Evolutionary conservation across 1,284 basidiomycete species (phyloP), one percentile per base, ranked within the genome.

Genomic region (Ceratobasidium sp.): DNA sequence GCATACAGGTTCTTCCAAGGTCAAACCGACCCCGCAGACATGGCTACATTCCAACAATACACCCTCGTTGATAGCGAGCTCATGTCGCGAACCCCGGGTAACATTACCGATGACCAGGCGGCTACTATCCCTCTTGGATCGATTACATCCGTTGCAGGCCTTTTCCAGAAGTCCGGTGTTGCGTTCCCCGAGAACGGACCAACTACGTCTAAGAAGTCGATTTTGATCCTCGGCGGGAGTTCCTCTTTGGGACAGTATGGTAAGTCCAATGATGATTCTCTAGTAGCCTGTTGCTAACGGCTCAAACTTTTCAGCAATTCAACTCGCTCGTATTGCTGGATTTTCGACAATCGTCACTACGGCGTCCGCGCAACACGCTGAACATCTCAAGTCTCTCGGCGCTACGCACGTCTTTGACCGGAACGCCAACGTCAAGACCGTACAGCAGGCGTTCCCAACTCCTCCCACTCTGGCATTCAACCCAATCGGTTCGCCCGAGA

Each of bases 391-490:
- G 76, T 80, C 81, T 0, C 80, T 87, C 28, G 88, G 89, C 1
- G 89, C 87, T 0, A 86, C 86, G 0, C 80, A 86, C 50, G 80
- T 87, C 66, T 78, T 89, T 62, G 85, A 87, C 74, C 82, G 86
- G 46, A 77, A 81, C 23, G 54, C 79, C 18, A 54, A 76, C 11
- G 78, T 86, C 26, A 74, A 74, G 0, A 73, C 70, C 1, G 77
- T 81, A 41, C 76, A 84, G 47, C 72, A 73, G 7, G 79, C 80
- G 50, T 77, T 82, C 13, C 54, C 73, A 9, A 32, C 63, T 35
- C 4, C 72, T 16, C 50, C 80, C 30, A 30, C 32, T 7, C 18
- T 83, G 38, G 83, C 82, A 13, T 85, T 79, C 75, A 86, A 88
- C 76, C 75, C 80, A 9, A 78, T 86, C 46, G 78, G 80, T 1